Evolutionary conservation across 352 stramenopile species (phyloP), one percentile per base, ranked within the genome.

Genomic region (Globisporangium emineosum): DNA sequence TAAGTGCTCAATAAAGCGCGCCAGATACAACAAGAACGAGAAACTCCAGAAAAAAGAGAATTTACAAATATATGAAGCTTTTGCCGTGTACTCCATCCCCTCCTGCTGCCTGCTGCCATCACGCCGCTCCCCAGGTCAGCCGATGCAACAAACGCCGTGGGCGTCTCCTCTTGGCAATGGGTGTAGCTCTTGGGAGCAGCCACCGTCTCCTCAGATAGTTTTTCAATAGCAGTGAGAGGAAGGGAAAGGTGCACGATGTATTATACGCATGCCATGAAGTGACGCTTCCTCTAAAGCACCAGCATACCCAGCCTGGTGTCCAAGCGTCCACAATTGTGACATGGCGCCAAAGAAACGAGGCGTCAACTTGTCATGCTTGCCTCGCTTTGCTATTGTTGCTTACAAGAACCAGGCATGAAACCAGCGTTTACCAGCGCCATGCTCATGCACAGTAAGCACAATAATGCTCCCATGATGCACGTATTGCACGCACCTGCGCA

Each of bases 11-110:
- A 42, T 57, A 57, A 57, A 57, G 51, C 51, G 29, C 51, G 27
- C 51, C 21, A 62, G 35, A 62, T 27, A 62, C 56, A 62, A 50
- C 54, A 45, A 60, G n/a, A 60, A 60, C 37, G 21, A 60, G 12
- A 23, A 50, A 49, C 27, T 10, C 17, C 25, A 54, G 17, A 54
- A 53, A 52, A 45, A 54, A 29, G 45, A 35, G 21, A 47, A 47
- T 47, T 47, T 47, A 47, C 40, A 61, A 60, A 62, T 62, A 54
- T 62, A 62, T 62, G 57, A 62, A 62, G 57, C 43, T 42, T 62
- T 62, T 57, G 40, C 57, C 30, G 37, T 51, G 37, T 62, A 62
- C 37, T 9, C 43, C 37, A 37, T 37, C 12, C 53, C 8, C 29
- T 59, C n/a, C 52, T 43, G 53, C 21, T 30, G 25, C n/a, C n/a